phyloP scores from a whole-genome alignment of 495 filamentous ascomycete species.

The Sporormia fimetaria region DNA sequence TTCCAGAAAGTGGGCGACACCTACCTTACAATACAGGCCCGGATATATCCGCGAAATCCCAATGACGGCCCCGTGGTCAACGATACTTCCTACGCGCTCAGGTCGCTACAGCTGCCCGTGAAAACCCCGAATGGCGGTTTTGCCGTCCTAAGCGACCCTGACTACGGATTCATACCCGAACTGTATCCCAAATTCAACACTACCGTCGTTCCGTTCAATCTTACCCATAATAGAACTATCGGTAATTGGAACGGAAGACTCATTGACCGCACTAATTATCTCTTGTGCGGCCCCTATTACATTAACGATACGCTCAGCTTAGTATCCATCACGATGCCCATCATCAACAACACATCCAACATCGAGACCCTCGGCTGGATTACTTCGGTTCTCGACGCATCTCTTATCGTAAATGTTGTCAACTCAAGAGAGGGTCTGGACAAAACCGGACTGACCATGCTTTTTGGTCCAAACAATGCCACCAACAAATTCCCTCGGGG shows the following conservation, averaged over 20 bases:
- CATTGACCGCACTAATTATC: slow-evolving; percentile 40
- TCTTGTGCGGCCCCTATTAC: slow-evolving; percentile 57
- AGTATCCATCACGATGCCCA: slow-evolving; percentile 68
- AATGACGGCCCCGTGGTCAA: slow-evolving; percentile 51
- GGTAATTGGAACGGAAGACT: slow-evolving; percentile 40
- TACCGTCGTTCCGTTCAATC: slow-evolving; percentile 30
- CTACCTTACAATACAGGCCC: slow-evolving; percentile 51
- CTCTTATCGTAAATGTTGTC: slow-evolving; percentile 46
- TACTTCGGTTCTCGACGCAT: slow-evolving; percentile 57
- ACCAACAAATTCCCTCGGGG: slow-evolving; percentile 50
- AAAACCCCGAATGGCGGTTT: slow-evolving; percentile 43
- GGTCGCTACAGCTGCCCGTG: slow-evolving; percentile 41
- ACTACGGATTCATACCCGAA: slow-evolving; percentile 50
- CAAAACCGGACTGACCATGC: slow-evolving; percentile 50
- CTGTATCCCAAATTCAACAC: slow-evolving; percentile 71
- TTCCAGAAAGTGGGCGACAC: slow-evolving; percentile 40
- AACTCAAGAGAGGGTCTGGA: slow-evolving; percentile 55
- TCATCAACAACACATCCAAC: slow-evolving; percentile 49
- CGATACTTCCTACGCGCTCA: slow-evolving; percentile 38
- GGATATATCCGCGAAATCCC: slow-evolving; percentile 51
- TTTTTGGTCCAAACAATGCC: slow-evolving; percentile 52
- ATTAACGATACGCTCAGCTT: slow-evolving; percentile 61
- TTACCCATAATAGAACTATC: slow-evolving; percentile 29
- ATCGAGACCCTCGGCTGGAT: slow-evolving; percentile 60
- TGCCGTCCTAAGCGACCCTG: slow-evolving; percentile 47